Evolutionary conservation across 306 rosid species (phyloP), one percentile per base, ranked within the genome.

Genomic region (Cucurbita ficifolia): DNA sequence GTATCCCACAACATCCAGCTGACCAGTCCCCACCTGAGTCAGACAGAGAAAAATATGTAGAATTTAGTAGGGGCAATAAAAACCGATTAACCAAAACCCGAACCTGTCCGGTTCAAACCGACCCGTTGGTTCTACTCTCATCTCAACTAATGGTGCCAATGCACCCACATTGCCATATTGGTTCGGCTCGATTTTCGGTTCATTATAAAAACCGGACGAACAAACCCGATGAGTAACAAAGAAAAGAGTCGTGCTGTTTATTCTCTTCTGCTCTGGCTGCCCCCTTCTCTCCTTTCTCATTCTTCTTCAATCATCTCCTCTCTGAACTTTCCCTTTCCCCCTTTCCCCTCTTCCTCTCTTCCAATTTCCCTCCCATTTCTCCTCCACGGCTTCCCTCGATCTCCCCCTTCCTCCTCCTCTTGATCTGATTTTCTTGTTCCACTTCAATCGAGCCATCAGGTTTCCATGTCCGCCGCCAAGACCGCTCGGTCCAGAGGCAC

Each of bases 401-500:
- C 61, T 63, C 2, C 39, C 14, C 6, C 51, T n/a, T 75, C 64
- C 45, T 11, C 55, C 36, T 29, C 4, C 48, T 19, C 9, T 61
- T 61, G 60, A 35, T 75, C 78, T 48, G 61, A 19, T 75, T 62
- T 17, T 22, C 21, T 12, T 0, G 46, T 3, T 62, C 10, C 10
- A 13, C 33, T 74, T 74, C 49, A 24, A 24, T 21, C 21, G 39
- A 58, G 29, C 53, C 40, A 45, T 74, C 85, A 33, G 75, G 64
- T 21, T 51, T 12, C 68, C 50, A 91, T 89, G 96, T 88, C 96
- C 63, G 70, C 90, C 78, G 90, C 57, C 83, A 95, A 88, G 96
- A 78, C 89, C 33, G 83, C 91, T 29, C 91, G 99, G 81, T 82
- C 96, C 6, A 83, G 95, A 77, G 79, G 81, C 36, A 63, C 87